Evolutionary conservation across 2,329 filamentous ascomycete species (phyloP).

Genomic region (Mycocentrospora acerina): DNA sequence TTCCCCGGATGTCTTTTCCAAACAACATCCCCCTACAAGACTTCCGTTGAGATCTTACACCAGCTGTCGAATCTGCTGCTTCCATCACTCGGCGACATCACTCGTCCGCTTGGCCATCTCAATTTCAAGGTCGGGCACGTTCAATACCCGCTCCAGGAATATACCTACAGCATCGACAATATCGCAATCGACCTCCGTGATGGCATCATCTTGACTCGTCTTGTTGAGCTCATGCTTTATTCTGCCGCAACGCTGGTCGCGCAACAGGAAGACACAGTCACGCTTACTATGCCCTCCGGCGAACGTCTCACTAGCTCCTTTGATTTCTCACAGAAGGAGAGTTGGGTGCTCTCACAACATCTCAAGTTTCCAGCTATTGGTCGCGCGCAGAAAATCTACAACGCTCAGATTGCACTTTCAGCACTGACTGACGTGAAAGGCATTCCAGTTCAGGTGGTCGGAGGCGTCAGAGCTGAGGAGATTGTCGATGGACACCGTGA

Average conservation of each 20-base stretch:
- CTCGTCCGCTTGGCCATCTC: constrained; percentile 57
- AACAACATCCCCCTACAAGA: constrained; percentile 55
- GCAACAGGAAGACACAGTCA: constrained; percentile 44
- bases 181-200: constrained; percentile 64
- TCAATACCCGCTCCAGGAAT: constrained; percentile 61
- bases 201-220: constrained; percentile 59
- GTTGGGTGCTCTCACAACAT: constrained; percentile 56
- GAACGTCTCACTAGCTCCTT: constrained; percentile 45
- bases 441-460: constrained; percentile 43
- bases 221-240: constrained; percentile 61
- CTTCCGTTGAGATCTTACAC: constrained; percentile 56
- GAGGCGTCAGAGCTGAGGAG: constrained; percentile 55
- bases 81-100: constrained; percentile 60
- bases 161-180: constrained; percentile 59
- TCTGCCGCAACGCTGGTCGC: constrained; percentile 33
- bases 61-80: constrained; percentile 56
- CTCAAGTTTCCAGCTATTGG: constrained; percentile 60
- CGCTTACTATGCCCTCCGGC: constrained; percentile 49
- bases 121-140: constrained; percentile 57
- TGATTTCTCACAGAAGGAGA: constrained; percentile 36
- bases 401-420: constrained; percentile 59
- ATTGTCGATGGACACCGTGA: constrained; percentile 66
- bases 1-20: constrained; percentile 54
- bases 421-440: constrained; percentile 51
- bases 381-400: constrained; percentile 59